Conservation (phyloP, 768 basidiomycete species). For the Termitomyces sp. region DNA sequence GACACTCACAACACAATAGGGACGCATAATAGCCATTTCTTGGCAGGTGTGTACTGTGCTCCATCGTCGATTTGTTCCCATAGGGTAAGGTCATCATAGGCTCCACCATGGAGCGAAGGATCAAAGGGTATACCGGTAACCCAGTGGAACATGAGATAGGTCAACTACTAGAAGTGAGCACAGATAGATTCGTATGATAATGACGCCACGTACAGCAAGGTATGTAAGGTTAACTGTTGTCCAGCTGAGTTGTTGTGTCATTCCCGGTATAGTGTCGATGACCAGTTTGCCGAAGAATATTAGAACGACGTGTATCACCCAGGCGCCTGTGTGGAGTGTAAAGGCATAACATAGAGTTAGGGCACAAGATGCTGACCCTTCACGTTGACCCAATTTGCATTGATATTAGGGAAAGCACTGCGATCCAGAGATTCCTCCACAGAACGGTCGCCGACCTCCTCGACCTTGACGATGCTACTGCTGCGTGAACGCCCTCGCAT, state of each 20-base stretch:
- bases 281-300: conserved; percentile 88
- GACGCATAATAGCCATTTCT: conserved; percentile 91
- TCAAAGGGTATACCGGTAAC: conserved; percentile 97
- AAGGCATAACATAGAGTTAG: not conserved
- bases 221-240: conserved; percentile 89
- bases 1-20: conserved; percentile 80
- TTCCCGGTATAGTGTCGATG: conserved; percentile 90
- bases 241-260: conserved; percentile 94
- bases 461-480: conserved; percentile 79
- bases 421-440: conserved; percentile 77
- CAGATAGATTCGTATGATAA: not conserved
- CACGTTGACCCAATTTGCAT: conserved; percentile 91
- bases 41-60: conserved; percentile 96
- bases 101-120: conserved; percentile 80
- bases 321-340: conserved; percentile 65
- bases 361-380: conserved; percentile 53
- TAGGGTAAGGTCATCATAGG: conserved; percentile 94
- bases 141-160: conserved; percentile 98
- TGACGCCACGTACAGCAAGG: conserved; percentile 61
- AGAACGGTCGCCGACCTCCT: conserved; percentile 68
- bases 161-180: conserved; percentile 47
- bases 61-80: conserved; percentile 99
- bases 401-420: conserved; percentile 76
- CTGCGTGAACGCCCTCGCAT: conserved; percentile 50
- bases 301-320: conserved; percentile 95